These are phyloP conservation scores for Ophioceras dolichostomum DNA, from an alignment of 2,329 filamentous ascomycete genomes.

Conservation along the genomic window DNA sequence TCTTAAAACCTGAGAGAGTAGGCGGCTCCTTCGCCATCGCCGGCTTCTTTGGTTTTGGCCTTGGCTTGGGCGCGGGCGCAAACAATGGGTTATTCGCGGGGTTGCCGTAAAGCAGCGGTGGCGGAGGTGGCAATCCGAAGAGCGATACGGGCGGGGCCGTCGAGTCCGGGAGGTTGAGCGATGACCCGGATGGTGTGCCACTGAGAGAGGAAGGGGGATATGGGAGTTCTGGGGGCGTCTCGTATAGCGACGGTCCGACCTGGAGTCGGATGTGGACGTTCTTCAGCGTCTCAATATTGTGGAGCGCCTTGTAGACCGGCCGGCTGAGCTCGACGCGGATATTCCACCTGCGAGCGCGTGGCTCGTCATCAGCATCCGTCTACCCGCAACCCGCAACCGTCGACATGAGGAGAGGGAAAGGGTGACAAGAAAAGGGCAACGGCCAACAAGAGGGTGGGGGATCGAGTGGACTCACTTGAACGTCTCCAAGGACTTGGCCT, in stretches of 20 bases:
- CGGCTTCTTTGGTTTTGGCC: slow-evolving; percentile 21
- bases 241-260: slow-evolving; percentile 41
- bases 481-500: slow-evolving; percentile 39
- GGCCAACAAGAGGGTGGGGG: background rate
- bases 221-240: slow-evolving; percentile 33
- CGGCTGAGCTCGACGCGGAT: slow-evolving; percentile 50
- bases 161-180: slow-evolving; percentile 10
- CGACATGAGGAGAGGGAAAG: background rate
- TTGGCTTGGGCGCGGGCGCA: slow-evolving; percentile 22
- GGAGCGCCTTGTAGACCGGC: slow-evolving; percentile 43
- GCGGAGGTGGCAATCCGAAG: slow-evolving; percentile 4
- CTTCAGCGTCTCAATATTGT: slow-evolving; percentile 37
- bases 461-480: slow-evolving; percentile 40
- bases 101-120: slow-evolving; percentile 12
- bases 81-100: slow-evolving; percentile 15
- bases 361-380: too few relatives aligned
- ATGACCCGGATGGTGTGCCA: slow-evolving; percentile 7
- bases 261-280: slow-evolving; percentile 48
- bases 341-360: slow-evolving; percentile 37
- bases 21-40: slow-evolving; percentile 25
- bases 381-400: too few relatives aligned
- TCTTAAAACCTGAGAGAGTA: slow-evolving; percentile 44
- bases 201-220: slow-evolving; percentile 13
- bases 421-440: slow-evolving; percentile 1
- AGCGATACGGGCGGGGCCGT: slow-evolving; percentile 6